Conservation (phyloP, 2,329 filamentous ascomycete genomes). For the Colletotrichum eremochloae region DNA sequence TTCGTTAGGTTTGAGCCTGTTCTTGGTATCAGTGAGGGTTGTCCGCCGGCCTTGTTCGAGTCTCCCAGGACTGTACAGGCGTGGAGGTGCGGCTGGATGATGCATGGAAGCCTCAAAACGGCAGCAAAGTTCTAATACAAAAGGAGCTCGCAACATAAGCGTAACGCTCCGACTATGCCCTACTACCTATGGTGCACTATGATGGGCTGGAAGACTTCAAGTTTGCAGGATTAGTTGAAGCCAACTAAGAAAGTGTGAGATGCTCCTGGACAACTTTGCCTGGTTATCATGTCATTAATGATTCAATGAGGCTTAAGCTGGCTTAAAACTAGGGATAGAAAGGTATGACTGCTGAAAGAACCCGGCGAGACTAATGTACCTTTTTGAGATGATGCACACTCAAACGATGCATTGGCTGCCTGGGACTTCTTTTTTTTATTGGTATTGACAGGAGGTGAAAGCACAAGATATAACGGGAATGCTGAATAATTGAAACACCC, state of each 20-base stretch:
- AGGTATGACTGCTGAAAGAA: neutral
- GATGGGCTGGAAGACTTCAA: neutral
- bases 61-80: neutral
- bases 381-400: conserved; percentile 1
- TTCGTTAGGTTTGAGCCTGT: conserved; percentile 24
- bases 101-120: neutral
- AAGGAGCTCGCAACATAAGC: neutral
- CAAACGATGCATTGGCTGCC: neutral
- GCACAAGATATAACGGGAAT: conserved; percentile 1
- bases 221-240: neutral
- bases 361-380: neutral
- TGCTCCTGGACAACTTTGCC: neutral
- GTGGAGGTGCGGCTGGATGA: neutral
- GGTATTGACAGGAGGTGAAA: neutral
- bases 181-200: neutral
- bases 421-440: neutral
- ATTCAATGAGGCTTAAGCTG: neutral
- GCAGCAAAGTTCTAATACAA: neutral
- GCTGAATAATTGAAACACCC: conserved; percentile 9
- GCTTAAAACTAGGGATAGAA: neutral
- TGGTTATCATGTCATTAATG: neutral
- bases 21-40: conserved; percentile 27
- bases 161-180: neutral
- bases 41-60: neutral
- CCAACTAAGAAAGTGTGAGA: neutral